Conservation (phyloP, 208 protist genomes). For the Acanthamoeba healyi region DNA sequence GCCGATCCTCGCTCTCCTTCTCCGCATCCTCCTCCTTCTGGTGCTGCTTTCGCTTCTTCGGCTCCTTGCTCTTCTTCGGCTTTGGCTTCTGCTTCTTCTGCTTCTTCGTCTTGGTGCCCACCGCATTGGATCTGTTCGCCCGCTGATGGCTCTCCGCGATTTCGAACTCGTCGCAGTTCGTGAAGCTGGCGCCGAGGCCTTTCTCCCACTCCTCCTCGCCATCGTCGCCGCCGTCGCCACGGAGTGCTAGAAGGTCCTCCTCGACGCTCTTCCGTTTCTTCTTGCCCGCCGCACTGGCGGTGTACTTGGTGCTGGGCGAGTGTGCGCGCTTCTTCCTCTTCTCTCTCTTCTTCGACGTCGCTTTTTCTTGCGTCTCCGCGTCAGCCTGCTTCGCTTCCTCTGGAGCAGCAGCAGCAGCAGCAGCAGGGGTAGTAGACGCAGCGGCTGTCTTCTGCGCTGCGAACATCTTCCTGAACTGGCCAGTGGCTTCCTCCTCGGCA, state of each 20-base stretch:
- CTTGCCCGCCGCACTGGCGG: background rate
- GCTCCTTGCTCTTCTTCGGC: background rate
- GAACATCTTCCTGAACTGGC: conserved; percentile 39
- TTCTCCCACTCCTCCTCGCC: conserved; percentile 13
- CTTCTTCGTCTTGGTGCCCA: background rate
- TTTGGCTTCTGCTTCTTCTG: background rate
- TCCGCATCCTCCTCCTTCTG: background rate
- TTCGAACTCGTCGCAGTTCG: background rate
- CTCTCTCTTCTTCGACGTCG: conserved; percentile 13
- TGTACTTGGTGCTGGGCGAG: too few relatives aligned
- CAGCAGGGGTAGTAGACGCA: background rate
- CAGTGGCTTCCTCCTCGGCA: background rate
- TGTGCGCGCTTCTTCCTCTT: background rate
- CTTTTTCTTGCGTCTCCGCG: background rate
- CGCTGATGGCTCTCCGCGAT: background rate
- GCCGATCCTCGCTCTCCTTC: background rate
- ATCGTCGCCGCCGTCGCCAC: background rate
- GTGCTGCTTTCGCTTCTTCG: background rate
- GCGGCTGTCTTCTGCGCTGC: background rate
- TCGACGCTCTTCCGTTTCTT: conserved; percentile 50
- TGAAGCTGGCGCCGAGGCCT: background rate
- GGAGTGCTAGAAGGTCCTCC: background rate
- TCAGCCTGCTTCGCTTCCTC: background rate
- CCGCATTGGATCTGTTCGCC: background rate
- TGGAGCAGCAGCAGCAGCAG: background rate